Evolutionary conservation across 306 rosid species (phyloP), one percentile per base, ranked within the genome.

Genomic region (Vigna mungo): DNA sequence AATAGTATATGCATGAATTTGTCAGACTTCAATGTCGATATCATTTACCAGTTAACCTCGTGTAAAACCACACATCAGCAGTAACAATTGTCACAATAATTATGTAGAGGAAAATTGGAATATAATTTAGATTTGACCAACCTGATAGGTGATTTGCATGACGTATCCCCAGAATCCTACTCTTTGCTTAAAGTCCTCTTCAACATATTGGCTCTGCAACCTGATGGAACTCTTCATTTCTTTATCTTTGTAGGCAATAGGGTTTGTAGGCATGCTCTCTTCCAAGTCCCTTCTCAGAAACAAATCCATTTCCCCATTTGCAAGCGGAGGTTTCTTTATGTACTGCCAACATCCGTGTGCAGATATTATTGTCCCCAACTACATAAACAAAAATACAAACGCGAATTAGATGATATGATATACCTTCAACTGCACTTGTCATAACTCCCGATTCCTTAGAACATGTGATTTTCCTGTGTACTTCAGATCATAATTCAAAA

Each of bases 101-200:
- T 8, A 6, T 39, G 7, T 0, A 2, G 2, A 44, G 18, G 55
- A 46, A 58, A 59, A 34, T n/a, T 47, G 7, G 14, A 76, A 43
- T 36, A 54, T 49, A 13, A 72, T 39, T 12, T 62, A 54, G 17
- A 14, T 48, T 41, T 37, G 71, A 68, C 86, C 25, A 64, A 87
- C 94, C 91, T 92, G 97, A 79, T 75, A 92, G 32, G 76, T 84
- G 66, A 68, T 76, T 51, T 85, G 92, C 92, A 92, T 85, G 37
- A 92, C 81, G 78, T 88, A 88, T 68, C 92, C 94, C 91, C 91
- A 92, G 69, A 84, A 86, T 37, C 90, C 94, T 46, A 92, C 85
- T 79, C 64, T 73, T 66, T 85, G 78, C 41, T 54, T 67, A 78
- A 83, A 85, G 70, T 85, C 90, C 68, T 85, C 89, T 71, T 82